phyloP scores from a whole-genome alignment of 352 stramenopile genomes.

The Globisporangium viniferum region DNA sequence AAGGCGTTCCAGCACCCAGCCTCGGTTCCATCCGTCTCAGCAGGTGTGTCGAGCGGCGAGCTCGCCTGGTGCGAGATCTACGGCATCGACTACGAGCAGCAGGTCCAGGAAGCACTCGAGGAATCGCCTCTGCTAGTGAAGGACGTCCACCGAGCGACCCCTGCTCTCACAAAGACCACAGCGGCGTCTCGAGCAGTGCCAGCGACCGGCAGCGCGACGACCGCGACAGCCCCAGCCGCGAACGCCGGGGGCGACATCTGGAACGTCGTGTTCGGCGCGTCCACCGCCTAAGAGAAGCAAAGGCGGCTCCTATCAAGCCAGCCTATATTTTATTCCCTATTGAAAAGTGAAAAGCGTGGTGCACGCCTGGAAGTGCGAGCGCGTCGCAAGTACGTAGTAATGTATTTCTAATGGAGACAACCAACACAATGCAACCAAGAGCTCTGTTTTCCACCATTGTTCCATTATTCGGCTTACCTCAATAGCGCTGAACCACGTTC shows the following conservation, averaged over 20 bases:
- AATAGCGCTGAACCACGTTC: background rate
- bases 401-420: background rate
- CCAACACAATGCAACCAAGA: background rate
- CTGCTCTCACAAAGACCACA: background rate
- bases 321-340: background rate
- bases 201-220: constrained; percentile 4
- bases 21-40: background rate
- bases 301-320: background rate
- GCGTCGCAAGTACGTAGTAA: background rate
- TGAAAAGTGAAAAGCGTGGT: background rate
- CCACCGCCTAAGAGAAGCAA: background rate
- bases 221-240: background rate
- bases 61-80: constrained; percentile 78
- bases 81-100: constrained; percentile 68
- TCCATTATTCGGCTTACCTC: background rate
- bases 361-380: background rate
- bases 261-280: constrained; percentile 43
- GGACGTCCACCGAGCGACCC: constrained; percentile 14
- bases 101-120: constrained; percentile 57
- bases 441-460: no score
- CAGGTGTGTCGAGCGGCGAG: constrained; percentile 39
- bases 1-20: background rate
- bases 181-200: background rate
- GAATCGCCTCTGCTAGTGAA: constrained; percentile 45
- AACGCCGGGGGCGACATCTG: constrained; percentile 41